Evolutionary conservation across 805 yeast species (phyloP), one percentile per base, ranked within the genome.

Genomic region (Spathaspora passalidarum): DNA sequence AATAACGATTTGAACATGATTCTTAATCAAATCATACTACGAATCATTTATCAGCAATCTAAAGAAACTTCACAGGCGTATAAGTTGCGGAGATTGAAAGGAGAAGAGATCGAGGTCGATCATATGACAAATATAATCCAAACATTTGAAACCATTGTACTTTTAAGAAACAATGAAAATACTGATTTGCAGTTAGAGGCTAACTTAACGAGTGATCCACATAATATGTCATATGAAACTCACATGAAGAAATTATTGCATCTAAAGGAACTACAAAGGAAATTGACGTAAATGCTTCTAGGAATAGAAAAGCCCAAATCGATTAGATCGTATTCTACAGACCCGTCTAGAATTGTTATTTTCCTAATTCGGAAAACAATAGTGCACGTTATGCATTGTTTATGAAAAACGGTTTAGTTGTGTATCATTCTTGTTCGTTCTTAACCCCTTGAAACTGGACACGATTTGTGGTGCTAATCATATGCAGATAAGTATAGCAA

Each of bases 1-100:
- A 87, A 84, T 50, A 82, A 86, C 49, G 84, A 81, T 16, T 62
- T 86, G 60, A 57, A 56, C 57, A 55, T 74, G 23, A 59, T 72
- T 11, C 75, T 88, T 23, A 80, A 80, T 47, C 72, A 74, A 47
- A 75, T 82, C 22, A 79, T 87, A 1, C 66, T 70, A 23, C 59
- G 57, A 32, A 63, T 69, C 16, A 62, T 72, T 5, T 59, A 61
- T 38, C 60, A 63, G 37, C 54, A 66, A 32, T 59, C 71, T 2
- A 65, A 65, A 41, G 55, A 56, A 14, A 46, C 63, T 11, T 64
- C 71, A 11, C 46, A 48, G 7, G 42, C 22, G 19, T 65, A 49
- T 42, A 56, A 56, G 34, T 32, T 37, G 20, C 56, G 58, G 5
- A 53, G 53, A 38, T 52, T 66, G n/a, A 49, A 43, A 32, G 74